Evolutionary conservation across 1,139 yeast genomes (phyloP), one percentile per base, ranked within the genome.

Genomic region (Hyphopichia wangnamkhiaoensis): DNA sequence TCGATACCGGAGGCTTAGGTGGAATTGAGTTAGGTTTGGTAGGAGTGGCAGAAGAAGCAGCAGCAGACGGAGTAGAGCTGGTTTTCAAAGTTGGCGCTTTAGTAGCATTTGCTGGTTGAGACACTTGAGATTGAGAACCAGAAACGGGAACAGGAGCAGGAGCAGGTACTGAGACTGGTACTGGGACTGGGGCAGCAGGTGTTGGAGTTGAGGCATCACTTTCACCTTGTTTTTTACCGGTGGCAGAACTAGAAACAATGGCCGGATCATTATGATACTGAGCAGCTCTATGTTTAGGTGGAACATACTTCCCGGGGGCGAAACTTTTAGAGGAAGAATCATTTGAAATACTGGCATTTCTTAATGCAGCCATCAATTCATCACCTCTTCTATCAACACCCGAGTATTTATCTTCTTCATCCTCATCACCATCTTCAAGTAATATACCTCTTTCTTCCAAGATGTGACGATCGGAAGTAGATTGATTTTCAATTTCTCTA

Each of bases 351-450:
- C 55, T 58, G 23, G 68, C 63, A 25, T 58, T 62, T 46, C 63
- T 71, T 49, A 81, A 69, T 4, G 85, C 82, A 3, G 85, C 85
- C 72, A 82, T 74, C 43, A 82, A 63, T 42, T 81, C 87, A 48
- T 77, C 82, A 23, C 85, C 85, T 49, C 85, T 70, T 49, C 69
- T 59, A 42, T 73, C 79, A 38, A 93, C 98, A 34, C 98, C 98
- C 2, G 97, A 89, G 58, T 91, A 93, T 63, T 87, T 87, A 61
- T 90, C 97, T 60, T 94, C 99, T 64, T 93, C 98, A 25, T 33
- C 35, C 60, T 93, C 98, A 51, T 87, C 50, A 2, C 95, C 96
- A 45, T 88, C 96, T 56, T 88, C 96, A 30, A 85, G 77, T 16
- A 59, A 59, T 12, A 80, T 44, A 16, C 96, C 96, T 59, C 98